Conservation (phyloP, 257 asterid species). For the Osmanthus fragrans region DNA sequence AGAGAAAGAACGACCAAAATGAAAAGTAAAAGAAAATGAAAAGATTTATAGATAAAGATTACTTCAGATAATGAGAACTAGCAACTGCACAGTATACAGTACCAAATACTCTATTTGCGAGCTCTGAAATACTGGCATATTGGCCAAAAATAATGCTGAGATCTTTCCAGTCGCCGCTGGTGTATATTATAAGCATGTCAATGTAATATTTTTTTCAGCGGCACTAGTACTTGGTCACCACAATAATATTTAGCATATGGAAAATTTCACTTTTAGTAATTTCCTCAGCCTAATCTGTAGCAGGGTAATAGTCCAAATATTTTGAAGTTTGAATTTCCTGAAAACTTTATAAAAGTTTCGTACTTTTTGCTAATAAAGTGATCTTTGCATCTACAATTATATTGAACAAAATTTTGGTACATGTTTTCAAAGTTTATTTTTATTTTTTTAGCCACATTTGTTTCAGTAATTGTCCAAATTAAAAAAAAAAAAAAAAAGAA, state of each 20-base stretch:
- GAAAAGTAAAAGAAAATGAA: not conserved
- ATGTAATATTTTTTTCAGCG: conserved; percentile 7
- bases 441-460: not conserved
- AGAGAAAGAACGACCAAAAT: not conserved
- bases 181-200: conserved; percentile 2
- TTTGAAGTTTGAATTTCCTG: conserved; percentile 4
- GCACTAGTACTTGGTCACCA: not conserved
- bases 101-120: not conserved
- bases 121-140: not conserved
- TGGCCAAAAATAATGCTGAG: not conserved
- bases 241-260: conserved; percentile 1
- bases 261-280: not conserved
- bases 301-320: not conserved
- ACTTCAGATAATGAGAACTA: not conserved
- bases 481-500: not conserved
- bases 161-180: not conserved
- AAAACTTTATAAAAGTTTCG: not conserved
- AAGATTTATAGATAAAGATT: not conserved
- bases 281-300: not conserved
- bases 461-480: not conserved
- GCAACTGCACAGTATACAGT: not conserved
- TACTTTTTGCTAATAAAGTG: conserved; percentile 1
- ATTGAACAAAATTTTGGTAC: not conserved
- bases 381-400: conserved; percentile 10
- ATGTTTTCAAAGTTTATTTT: not conserved